Evolutionary conservation across 148 eudicot genomes (phyloP).

Genomic region (Fagopyrum homotropicum): DNA sequence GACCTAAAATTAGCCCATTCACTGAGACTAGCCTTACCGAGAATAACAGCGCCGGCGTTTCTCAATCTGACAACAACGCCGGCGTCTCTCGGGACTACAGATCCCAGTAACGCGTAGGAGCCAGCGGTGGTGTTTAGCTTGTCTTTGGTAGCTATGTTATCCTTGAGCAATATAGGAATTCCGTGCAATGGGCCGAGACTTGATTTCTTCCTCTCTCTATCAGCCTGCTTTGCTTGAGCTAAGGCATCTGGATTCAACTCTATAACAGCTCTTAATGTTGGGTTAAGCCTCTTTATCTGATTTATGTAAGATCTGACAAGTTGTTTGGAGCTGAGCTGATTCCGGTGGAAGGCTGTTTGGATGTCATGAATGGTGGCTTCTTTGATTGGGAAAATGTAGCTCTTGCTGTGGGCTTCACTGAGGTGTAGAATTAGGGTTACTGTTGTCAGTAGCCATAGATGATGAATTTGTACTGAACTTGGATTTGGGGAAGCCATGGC

Average conservation of each 20-base stretch:
- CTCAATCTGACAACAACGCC: slow-evolving; percentile 23
- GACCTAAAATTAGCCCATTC: slow-evolving; percentile 30
- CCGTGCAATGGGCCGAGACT: slow-evolving; percentile 17
- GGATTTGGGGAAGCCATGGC: slow-evolving; percentile 1
- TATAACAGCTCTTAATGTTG: slow-evolving; percentile 26
- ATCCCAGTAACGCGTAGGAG: slow-evolving; percentile 29
- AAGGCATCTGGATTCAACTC: slow-evolving; percentile 36
- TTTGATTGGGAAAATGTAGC: slow-evolving; percentile 26
- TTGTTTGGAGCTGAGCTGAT: slow-evolving; percentile 40
- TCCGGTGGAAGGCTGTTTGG: slow-evolving; percentile 38
- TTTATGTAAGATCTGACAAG: slow-evolving; percentile 47
- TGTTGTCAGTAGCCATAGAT: not conserved
- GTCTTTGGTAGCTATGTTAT: slow-evolving; percentile 29
- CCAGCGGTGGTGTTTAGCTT: slow-evolving; percentile 29
- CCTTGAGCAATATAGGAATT: slow-evolving; percentile 33
- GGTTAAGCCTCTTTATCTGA: slow-evolving; percentile 42
- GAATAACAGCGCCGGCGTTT: slow-evolving; percentile 24
- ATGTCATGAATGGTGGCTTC: slow-evolving; percentile 43
- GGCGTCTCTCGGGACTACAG: slow-evolving; percentile 19
- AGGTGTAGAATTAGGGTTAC: not conserved
- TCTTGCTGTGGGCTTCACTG: not conserved
- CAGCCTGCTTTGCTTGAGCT: slow-evolving; percentile 23
- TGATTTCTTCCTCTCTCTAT: slow-evolving; percentile 13
- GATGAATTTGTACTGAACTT: not conserved
- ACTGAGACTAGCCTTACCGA: slow-evolving; percentile 18